Percentiles rank a stretch among this genome's conserved stretches.
phyloP scores from a whole-genome alignment of 148 eudicot genomes.

The Nyssa sinensis region DNA sequence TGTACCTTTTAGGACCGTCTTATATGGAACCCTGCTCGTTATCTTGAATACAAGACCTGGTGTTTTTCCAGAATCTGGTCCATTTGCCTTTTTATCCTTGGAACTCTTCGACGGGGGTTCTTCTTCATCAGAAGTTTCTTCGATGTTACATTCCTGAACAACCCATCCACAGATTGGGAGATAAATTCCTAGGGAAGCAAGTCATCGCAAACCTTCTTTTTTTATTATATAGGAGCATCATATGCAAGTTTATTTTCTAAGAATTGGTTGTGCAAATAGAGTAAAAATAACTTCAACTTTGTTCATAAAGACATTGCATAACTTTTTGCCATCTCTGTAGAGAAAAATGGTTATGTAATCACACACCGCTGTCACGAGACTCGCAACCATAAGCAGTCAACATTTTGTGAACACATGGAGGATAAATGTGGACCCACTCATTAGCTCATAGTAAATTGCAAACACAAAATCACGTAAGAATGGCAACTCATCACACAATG shows the following conservation, averaged over 20 bases:
- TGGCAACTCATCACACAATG: not conserved
- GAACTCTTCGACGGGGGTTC: constrained; percentile 81
- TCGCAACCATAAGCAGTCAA: too few relatives aligned
- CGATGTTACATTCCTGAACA: constrained; percentile 80
- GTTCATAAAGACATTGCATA: too few relatives aligned
- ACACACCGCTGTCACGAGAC: too few relatives aligned
- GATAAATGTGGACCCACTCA: not conserved
- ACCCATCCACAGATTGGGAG: constrained; percentile 5
- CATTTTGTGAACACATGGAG: too few relatives aligned
- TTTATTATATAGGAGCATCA: too few relatives aligned
- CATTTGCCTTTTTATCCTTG: constrained; percentile 93
- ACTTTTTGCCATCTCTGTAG: too few relatives aligned
- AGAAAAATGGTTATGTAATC: too few relatives aligned
- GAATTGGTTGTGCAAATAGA: too few relatives aligned
- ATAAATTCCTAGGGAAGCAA: constrained; percentile 5
- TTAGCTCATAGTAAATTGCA: not conserved
- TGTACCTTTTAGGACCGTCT: constrained; percentile 91
- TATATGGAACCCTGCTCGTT: constrained; percentile 90
- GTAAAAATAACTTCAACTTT: too few relatives aligned
- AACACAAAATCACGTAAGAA: too few relatives aligned
- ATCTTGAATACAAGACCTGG: constrained; percentile 74
- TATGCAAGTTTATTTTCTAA: too few relatives aligned
- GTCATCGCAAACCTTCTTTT: not conserved
- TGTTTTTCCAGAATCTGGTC: constrained; percentile 57
- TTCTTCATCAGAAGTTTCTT: constrained; percentile 88